These are phyloP conservation scores for Amoeboaphelidium protococcarum DNA, from an alignment of 371 early-diverging fungal genomes.

Conservation along the genomic window DNA sequence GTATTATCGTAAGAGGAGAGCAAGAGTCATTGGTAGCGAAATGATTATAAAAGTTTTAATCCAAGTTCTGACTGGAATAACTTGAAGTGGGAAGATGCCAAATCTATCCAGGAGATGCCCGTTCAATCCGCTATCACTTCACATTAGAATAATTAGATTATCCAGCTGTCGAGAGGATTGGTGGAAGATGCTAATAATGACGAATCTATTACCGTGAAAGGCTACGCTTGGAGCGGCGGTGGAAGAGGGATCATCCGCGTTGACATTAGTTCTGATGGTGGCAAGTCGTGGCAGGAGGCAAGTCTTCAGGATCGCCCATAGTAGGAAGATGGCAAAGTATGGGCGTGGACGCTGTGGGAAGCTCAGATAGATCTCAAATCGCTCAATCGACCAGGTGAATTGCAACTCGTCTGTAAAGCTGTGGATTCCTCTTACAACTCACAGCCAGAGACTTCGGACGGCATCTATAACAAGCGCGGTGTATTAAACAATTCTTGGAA, in stretches of 20 bases:
- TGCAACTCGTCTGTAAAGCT: constrained; percentile 16
- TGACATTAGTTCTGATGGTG: constrained; percentile 1
- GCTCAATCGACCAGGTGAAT: too few relatives aligned
- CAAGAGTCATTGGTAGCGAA: constrained; percentile 1
- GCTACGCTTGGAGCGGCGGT: constrained; percentile 1
- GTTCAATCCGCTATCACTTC: neutral
- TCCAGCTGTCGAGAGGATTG: too few relatives aligned
- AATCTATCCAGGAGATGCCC: constrained; percentile 1
- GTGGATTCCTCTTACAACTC: constrained; percentile 15
- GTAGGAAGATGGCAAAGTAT: too few relatives aligned
- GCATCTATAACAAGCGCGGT: constrained; percentile 16
- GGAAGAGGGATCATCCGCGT: neutral
- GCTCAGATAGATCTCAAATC: neutral
- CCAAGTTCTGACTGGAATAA: neutral
- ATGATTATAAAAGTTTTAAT: neutral
- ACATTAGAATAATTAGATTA: neutral
- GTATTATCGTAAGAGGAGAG: neutral
- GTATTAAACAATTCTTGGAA: constrained; percentile 16
- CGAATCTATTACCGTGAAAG: constrained; percentile 1
- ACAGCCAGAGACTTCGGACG: constrained; percentile 13
- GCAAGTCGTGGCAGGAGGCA: neutral
- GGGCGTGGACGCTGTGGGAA: neutral
- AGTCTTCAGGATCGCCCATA: neutral
- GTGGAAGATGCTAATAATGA: too few relatives aligned
- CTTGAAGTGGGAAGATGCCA: neutral